Evolutionary conservation across 139 green algal species (phyloP), one percentile per base, ranked within the genome.

Genomic region (Chlorella sp.): DNA sequence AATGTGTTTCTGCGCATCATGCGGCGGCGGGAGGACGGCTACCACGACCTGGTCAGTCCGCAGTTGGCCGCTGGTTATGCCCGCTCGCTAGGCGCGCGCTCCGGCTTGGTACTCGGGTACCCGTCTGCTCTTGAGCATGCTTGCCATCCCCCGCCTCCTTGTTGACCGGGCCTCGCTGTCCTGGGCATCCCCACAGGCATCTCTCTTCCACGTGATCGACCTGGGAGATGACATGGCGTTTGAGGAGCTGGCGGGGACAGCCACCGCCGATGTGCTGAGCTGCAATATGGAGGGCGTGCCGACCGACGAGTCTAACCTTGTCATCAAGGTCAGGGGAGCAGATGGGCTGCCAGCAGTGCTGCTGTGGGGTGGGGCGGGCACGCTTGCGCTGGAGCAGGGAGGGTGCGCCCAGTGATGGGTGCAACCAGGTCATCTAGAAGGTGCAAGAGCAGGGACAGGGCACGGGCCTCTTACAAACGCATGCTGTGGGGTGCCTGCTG

Each of bases 191-290:
- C 51, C 15, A 15, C 51, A 60, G 51, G 97, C 97, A 16, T 98
- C 95, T 4, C 91, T 99, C 0, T 99, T 99, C 84, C 97, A 99
- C 80, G 94, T 97, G 0, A 98, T 99, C 82, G 96, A 98, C 89
- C 87, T 99, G 32, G 97, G 97, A 0, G 97, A 99, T 85, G 84
- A 89, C 41, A 95, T 99, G 93, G 89, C 89, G 36, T 96, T 99
- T 65, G 69, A 80, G 1, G 41, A 86, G 73, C 74, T 93, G 60
- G 82, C 89, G 21, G 78, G 73, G n/a, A 90, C 86, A 2, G 78
- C 90, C 13, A 86, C 62, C 4, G 21, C 80, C 4, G 97, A 99
- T 81, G 80, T 67, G 55, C 92, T 99, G 28, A 87, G 81, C 20
- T 98, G 95, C 90, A 95, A 93, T 62, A 91, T 96, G 81, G 81